Percentiles rank a stretch among this genome's conserved stretches.
These are phyloP conservation scores for Trypethelium eluteriae DNA, from an alignment of 495 filamentous ascomycete species.

Conservation along the genomic window DNA sequence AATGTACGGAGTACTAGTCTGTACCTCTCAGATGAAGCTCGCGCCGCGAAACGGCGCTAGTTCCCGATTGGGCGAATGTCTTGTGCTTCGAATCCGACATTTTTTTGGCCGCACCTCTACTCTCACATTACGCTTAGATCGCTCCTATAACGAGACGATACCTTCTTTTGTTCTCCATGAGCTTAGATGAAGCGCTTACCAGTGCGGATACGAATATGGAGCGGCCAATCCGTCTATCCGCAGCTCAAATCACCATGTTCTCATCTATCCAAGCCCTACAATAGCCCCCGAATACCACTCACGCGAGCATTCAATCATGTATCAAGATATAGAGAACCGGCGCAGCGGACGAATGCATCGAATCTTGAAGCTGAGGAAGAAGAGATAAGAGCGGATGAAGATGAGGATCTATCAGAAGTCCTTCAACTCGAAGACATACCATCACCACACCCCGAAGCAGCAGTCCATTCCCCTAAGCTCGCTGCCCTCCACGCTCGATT, in stretches of 20 bases:
- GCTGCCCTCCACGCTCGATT: constrained; percentile 89
- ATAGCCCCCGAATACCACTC: constrained; percentile 7
- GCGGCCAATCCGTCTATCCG: neutral
- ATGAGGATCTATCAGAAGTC: neutral
- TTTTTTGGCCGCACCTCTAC: neutral
- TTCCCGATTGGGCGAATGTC: constrained; percentile 6
- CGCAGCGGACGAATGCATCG: neutral
- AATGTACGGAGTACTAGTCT: too few species aligned
- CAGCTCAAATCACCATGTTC: constrained; percentile 22
- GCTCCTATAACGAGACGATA: neutral
- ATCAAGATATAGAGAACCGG: neutral
- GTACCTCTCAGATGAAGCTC: neutral
- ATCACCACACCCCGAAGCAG: constrained; percentile 14
- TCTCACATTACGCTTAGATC: neutral
- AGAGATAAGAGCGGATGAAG: neutral
- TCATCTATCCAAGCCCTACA: constrained; percentile 9
- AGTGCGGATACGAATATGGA: constrained; percentile 6
- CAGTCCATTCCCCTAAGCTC: constrained; percentile 78
- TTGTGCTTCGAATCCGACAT: constrained; percentile 7
- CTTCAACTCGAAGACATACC: constrained; percentile 8
- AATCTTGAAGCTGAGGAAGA: neutral
- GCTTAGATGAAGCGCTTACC: constrained; percentile 11
- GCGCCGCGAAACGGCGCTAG: neutral
- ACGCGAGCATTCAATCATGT: constrained; percentile 8
- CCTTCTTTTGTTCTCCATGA: neutral